These are phyloP conservation scores for Zymoseptoria tritici DNA, from an alignment of 2,329 filamentous ascomycete genomes.

Conservation along the genomic window DNA sequence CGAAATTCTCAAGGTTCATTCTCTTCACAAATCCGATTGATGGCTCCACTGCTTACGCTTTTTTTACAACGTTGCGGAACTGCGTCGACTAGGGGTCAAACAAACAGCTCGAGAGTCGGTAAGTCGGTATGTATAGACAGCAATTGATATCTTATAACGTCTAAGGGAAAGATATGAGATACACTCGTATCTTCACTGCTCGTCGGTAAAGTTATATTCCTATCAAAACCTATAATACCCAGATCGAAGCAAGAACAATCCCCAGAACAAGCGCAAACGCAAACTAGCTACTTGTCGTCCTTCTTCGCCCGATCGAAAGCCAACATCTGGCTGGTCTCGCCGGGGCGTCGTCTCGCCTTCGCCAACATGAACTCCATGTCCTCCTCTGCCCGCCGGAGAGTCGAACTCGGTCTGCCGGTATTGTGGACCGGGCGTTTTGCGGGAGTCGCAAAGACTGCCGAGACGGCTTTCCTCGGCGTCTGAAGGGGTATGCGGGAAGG, in stretches of 20 bases:
- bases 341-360: background rate
- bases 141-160: too few relatives aligned
- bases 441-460: background rate
- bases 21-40: too few relatives aligned
- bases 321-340: background rate
- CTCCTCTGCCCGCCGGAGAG: background rate
- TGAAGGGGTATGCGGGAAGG: background rate
- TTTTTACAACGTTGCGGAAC: too few relatives aligned
- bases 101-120: too few relatives aligned
- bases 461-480: background rate
- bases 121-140: too few relatives aligned
- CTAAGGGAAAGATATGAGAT: too few relatives aligned
- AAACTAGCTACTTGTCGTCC: background rate
- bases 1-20: too few relatives aligned
- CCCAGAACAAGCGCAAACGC: background rate
- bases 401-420: background rate
- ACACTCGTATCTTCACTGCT: too few relatives aligned
- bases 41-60: too few relatives aligned
- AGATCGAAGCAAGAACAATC: background rate
- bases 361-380: background rate
- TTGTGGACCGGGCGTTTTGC: background rate
- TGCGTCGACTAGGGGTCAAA: too few relatives aligned
- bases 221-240: background rate
- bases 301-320: background rate
- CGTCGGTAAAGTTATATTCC: background rate